Evolutionary conservation across 108 stramenopile species (phyloP).

Genomic region (Stephanodiscus minutulus): DNA sequence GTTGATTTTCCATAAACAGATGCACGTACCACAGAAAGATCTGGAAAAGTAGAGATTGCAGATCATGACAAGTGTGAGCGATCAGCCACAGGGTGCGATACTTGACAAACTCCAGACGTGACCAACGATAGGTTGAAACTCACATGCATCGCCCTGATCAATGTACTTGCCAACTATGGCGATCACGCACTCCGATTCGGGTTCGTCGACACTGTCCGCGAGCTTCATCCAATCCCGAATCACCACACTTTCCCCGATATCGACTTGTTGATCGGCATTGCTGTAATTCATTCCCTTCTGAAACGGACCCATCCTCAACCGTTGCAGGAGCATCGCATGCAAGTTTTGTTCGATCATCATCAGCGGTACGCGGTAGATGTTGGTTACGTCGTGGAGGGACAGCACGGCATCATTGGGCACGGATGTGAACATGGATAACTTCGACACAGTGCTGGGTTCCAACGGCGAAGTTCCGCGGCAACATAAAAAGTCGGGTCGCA

Average conservation of each 20-base stretch:
- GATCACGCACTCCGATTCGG: constrained; percentile 61
- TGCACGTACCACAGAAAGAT: constrained; percentile 51
- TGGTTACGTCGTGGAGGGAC: constrained; percentile 80
- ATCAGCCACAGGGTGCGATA: neutral
- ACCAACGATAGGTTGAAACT: constrained; percentile 9
- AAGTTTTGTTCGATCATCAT: constrained; percentile 78
- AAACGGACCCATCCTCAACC: constrained; percentile 32
- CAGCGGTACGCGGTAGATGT: constrained; percentile 89
- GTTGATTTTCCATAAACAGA: neutral
- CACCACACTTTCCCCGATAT: constrained; percentile 45
- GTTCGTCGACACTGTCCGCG: constrained; percentile 70
- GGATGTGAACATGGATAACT: constrained; percentile 69
- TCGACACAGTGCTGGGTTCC: constrained; percentile 49
- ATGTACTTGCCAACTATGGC: constrained; percentile 86
- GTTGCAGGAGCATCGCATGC: constrained; percentile 46
- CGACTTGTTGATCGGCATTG: constrained; percentile 40
- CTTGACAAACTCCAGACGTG: neutral
- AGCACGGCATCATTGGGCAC: constrained; percentile 63
- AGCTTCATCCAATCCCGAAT: constrained; percentile 69
- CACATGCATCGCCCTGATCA: constrained; percentile 57
- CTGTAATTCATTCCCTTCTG: constrained; percentile 53
- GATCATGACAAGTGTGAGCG: neutral
- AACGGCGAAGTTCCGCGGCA: constrained; percentile 61
- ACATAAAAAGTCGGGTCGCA: constrained; percentile 71
- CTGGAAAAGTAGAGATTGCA: constrained; percentile 33